Evolutionary conservation across 192 early-diverging fungal genomes (phyloP), one percentile per base, ranked within the genome.

Genomic region (Borealophlyctis nickersoniae): DNA sequence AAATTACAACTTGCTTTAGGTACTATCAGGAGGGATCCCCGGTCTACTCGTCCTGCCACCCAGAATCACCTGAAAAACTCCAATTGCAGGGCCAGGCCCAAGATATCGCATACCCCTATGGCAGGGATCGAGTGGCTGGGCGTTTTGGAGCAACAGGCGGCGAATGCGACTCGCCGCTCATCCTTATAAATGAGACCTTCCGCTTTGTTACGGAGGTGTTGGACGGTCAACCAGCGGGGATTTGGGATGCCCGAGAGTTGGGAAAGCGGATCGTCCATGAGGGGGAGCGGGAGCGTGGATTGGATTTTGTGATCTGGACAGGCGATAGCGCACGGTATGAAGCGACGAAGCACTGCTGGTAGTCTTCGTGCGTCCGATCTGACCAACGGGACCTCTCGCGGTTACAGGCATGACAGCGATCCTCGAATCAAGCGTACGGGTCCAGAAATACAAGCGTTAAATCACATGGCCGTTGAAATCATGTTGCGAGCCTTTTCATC

Each of bases 221-320:
- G 24, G 29, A 22, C 23, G 39, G 39, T 13, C 39, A 45, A 45
- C 39, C 39, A 19, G 39, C 7, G 19, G 39, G 39, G 9, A 45
- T 45, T 7, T 45, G 39, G 39, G n/a, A 9, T 5, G 57, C 11
- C 35, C 9, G 39, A 45, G 7, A 7, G 39, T 19, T 45, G 39
- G 39, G 39, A 45, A 13, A 7, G 39, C 7, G 7, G 39, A 19
- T 13, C 9, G 39, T 45, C 19, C 19, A 45, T 19, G 39, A 45
- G 19, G 39, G 9, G 7, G 7, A 31, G n/a, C 23, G 4, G 5
- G 45, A 63, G 33, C 23, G 16, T 1, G 59, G 57, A 11, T 27
- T 67, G 14, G 62, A 73, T 4, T 70, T 76, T 54, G 67, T 76
- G 4, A 30, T 76, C 29, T 73, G 70, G 70, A 76, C 75, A 0